phyloP scores from a whole-genome alignment of 1,139 yeast species.

The Diutina siamensis region DNA sequence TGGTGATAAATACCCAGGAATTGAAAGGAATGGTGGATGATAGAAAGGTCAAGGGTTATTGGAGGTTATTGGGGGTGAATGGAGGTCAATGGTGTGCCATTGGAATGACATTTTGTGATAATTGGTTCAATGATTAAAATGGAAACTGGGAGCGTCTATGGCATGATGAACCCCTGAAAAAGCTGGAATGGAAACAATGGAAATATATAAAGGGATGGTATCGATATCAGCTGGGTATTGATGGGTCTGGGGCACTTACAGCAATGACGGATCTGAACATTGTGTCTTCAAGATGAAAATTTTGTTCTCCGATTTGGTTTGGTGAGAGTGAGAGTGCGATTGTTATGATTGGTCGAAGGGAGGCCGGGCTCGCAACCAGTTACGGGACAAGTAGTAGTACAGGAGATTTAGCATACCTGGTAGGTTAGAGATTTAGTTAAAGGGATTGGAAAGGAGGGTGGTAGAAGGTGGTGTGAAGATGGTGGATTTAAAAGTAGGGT shows the following conservation, averaged over 20 bases:
- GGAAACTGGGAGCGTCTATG: too few species aligned
- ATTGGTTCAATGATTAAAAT: too few species aligned
- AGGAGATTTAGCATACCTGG: too few species aligned
- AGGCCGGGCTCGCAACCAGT: too few species aligned
- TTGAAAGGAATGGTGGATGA: background rate
- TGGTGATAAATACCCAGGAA: background rate
- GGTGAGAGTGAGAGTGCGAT: conserved; percentile 3
- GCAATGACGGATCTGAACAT: conserved; percentile 6
- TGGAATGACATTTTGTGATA: background rate
- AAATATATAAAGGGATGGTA: too few species aligned
- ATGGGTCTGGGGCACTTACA: background rate
- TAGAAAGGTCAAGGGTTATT: background rate
- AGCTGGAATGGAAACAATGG: too few species aligned
- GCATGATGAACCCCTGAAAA: too few species aligned
- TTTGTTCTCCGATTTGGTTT: conserved; percentile 4
- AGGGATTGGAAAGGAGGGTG: background rate
- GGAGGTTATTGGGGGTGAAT: background rate
- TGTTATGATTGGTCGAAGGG: background rate
- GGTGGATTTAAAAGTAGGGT: background rate
- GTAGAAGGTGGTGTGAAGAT: background rate
- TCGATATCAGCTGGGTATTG: too few species aligned
- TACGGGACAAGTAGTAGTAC: background rate
- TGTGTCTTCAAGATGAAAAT: background rate
- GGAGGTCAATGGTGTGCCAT: background rate
- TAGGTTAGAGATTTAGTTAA: background rate